phyloP scores from a whole-genome alignment of 495 filamentous ascomycete genomes.

The Neurospora tetrasperma region DNA sequence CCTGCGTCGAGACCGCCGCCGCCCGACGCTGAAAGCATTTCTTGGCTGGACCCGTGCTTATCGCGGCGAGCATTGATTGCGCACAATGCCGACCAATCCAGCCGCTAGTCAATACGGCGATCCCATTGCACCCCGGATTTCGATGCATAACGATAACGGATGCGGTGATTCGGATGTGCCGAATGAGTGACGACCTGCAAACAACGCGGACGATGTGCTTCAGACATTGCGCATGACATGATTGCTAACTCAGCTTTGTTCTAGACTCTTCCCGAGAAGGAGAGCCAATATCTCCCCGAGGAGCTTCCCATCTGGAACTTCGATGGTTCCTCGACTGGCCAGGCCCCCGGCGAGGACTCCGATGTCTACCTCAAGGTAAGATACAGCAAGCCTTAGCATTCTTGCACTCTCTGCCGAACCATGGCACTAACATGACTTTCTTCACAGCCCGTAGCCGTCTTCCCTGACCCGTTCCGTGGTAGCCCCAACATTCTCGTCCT shows the following conservation, averaged over 20 bases:
- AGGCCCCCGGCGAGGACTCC: conserved; percentile 93
- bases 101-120: neutral
- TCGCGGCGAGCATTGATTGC: neutral
- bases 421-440: neutral
- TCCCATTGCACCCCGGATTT: neutral
- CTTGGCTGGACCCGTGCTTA: neutral
- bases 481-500: conserved; percentile 89
- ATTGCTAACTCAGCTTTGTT: conserved; percentile 10
- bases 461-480: conserved; percentile 80
- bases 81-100: neutral
- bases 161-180: neutral
- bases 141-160: neutral
- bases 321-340: conserved; percentile 88
- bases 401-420: neutral
- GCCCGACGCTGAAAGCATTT: neutral
- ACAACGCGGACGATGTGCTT: conserved; percentile 6
- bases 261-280: conserved; percentile 67
- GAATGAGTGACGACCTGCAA: neutral
- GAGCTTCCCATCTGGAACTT: conserved; percentile 99
- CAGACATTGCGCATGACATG: neutral
- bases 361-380: conserved; percentile 72
- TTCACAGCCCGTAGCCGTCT: conserved; percentile 55
- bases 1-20: neutral
- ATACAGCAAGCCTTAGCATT: neutral
- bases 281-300: conserved; percentile 42